phyloP scores from a whole-genome alignment of 768 basidiomycete species.

The Lactarius trivialis region DNA sequence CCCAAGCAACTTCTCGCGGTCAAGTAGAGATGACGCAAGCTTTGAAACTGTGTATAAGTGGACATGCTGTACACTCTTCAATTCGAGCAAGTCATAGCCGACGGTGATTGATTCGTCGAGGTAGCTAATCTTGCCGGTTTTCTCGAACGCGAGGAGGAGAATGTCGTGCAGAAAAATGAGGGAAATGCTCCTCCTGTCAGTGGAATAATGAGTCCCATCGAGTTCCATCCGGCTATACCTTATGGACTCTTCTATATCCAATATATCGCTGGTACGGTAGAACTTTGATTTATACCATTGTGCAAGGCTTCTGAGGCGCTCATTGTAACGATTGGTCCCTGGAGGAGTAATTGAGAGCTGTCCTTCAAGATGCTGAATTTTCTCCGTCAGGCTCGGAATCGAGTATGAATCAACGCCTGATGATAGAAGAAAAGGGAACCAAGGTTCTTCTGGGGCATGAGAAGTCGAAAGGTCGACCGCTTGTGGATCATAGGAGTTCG shows the following conservation, averaged over 20 bases:
- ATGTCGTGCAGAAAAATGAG: not conserved
- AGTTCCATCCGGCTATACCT: not conserved
- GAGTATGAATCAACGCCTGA: not conserved
- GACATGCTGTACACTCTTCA: not conserved
- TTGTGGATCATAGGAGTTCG: not conserved
- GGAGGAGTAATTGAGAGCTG: not conserved
- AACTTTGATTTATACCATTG: not conserved
- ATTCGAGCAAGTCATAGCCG: not conserved
- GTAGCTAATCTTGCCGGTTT: not conserved
- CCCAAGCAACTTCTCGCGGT: not conserved
- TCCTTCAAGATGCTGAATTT: not conserved
- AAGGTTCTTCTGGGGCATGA: not conserved
- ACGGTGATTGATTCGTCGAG: not conserved
- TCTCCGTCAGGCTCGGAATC: not conserved
- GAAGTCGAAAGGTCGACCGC: not conserved
- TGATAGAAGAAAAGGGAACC: too few relatives aligned
- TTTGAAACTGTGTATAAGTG: accelerated
- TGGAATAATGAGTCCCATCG: not conserved
- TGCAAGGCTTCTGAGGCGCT: not conserved
- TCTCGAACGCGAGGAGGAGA: not conserved
- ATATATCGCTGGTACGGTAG: not conserved
- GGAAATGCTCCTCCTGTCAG: not conserved
- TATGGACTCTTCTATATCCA: not conserved
- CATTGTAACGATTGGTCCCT: not conserved
- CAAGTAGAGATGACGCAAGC: not conserved